These are phyloP conservation scores for Neurospora sp. DNA, from an alignment of 2,329 filamentous ascomycete species.

Conservation along the genomic window DNA sequence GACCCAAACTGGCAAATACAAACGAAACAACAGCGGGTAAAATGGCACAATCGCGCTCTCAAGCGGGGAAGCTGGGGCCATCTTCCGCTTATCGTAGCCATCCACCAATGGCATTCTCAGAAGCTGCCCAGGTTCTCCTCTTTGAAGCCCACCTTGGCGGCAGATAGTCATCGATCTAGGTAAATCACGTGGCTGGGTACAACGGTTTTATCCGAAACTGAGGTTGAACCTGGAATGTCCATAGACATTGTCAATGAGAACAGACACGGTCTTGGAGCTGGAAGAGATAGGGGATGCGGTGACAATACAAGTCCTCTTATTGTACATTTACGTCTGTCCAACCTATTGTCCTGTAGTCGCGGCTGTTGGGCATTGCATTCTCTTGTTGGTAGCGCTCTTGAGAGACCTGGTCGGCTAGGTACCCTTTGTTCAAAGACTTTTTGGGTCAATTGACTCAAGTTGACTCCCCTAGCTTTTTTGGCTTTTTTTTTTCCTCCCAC, in stretches of 20 bases:
- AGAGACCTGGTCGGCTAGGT: background rate
- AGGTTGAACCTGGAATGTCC: background rate
- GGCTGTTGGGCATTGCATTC: background rate
- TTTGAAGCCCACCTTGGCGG: background rate
- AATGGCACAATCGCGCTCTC: background rate
- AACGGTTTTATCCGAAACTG: slow-evolving; percentile 2
- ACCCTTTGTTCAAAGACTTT: background rate
- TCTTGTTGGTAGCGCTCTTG: background rate
- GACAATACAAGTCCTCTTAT: slow-evolving; percentile 13
- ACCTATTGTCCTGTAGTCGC: background rate
- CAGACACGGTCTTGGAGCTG: slow-evolving; percentile 13
- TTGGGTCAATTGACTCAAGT: background rate
- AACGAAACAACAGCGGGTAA: background rate
- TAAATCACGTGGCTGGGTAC: slow-evolving; percentile 18
- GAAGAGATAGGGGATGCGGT: background rate
- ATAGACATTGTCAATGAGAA: slow-evolving; percentile 1
- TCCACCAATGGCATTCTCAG: background rate
- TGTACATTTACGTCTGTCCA: slow-evolving; percentile 17
- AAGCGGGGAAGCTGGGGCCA: background rate
- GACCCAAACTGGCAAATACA: background rate
- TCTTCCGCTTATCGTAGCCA: background rate
- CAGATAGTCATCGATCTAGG: background rate
- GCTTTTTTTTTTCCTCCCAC: background rate
- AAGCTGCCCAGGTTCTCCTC: background rate
- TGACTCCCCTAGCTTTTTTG: background rate